phyloP scores from a whole-genome alignment of 371 early-diverging fungal genomes.

The Mortierella sp. region DNA sequence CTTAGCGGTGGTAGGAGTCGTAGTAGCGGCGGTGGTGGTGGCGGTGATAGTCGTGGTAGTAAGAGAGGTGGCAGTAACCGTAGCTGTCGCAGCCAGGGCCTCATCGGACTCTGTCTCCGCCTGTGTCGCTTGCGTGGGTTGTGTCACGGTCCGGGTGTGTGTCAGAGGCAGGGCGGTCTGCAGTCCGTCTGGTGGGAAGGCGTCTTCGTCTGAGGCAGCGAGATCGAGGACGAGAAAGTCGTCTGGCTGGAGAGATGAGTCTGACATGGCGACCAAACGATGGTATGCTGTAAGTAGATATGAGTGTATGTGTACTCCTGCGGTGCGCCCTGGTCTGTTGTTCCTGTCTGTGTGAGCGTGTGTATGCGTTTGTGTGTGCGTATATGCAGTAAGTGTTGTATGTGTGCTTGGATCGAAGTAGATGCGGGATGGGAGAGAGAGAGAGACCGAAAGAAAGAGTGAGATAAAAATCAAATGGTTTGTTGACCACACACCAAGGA shows the following conservation, averaged over 20 bases:
- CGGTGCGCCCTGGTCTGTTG: not conserved
- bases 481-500: not conserved
- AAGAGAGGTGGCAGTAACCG: not conserved
- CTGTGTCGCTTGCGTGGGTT: constrained; percentile 21
- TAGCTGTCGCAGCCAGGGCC: too few relatives aligned
- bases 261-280: constrained; percentile 24
- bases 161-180: too few relatives aligned
- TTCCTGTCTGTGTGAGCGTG: not conserved
- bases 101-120: not conserved
- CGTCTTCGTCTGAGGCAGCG: constrained; percentile 31
- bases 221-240: constrained; percentile 52
- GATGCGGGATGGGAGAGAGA: not conserved
- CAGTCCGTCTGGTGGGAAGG: constrained; percentile 18
- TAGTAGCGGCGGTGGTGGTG: too few relatives aligned
- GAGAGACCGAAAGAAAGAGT: not conserved
- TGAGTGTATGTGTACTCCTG: too few relatives aligned
- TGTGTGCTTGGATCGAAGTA: not conserved
- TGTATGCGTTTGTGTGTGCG: not conserved
- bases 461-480: not conserved
- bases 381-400: not conserved
- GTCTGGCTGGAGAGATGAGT: constrained; percentile 45
- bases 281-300: not conserved
- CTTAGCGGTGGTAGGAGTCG: not conserved
- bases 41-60: not conserved
- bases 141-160: too few relatives aligned